These are phyloP conservation scores for Choanephora cucurbitarum DNA, from an alignment of 371 early-diverging fungal genomes.

Conservation along the genomic window DNA sequence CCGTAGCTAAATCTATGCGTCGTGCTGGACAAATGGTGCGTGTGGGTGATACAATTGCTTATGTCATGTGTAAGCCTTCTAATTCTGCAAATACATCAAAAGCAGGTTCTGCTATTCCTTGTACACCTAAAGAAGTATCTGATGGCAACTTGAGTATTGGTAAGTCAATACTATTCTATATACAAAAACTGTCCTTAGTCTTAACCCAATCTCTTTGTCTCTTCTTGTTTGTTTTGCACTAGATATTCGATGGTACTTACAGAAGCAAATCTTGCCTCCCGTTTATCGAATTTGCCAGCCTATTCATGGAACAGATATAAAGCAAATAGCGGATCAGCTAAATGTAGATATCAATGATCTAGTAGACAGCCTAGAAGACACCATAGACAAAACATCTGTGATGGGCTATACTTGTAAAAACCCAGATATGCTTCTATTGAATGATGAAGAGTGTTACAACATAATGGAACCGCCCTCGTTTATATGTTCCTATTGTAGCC, in stretches of 20 bases:
- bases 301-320: slow-evolving; percentile 74
- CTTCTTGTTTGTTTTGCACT: background rate
- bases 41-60: slow-evolving; percentile 91
- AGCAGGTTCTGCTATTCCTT: background rate
- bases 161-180: background rate
- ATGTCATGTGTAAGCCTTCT: slow-evolving; percentile 79
- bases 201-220: background rate
- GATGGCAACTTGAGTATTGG: slow-evolving; percentile 10
- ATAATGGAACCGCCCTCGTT: slow-evolving; percentile 58
- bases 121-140: slow-evolving; percentile 13
- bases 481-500: slow-evolving; percentile 63
- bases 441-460: slow-evolving; percentile 79
- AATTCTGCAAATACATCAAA: no score
- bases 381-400: no score
- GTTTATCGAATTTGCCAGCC: slow-evolving; percentile 78
- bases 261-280: slow-evolving; percentile 92
- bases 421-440: slow-evolving; percentile 57
- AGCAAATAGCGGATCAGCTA: slow-evolving; percentile 71
- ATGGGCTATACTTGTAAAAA: slow-evolving; percentile 8
- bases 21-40: slow-evolving; percentile 66
- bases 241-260: slow-evolving; percentile 92
- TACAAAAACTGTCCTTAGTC: background rate
- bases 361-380: slow-evolving; percentile 13
- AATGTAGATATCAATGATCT: slow-evolving; percentile 41
- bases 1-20: slow-evolving; percentile 87